Base-by-base conservation (phyloP, 2,329 filamentous ascomycete species). In the Rutstroemia sp. region DNA sequence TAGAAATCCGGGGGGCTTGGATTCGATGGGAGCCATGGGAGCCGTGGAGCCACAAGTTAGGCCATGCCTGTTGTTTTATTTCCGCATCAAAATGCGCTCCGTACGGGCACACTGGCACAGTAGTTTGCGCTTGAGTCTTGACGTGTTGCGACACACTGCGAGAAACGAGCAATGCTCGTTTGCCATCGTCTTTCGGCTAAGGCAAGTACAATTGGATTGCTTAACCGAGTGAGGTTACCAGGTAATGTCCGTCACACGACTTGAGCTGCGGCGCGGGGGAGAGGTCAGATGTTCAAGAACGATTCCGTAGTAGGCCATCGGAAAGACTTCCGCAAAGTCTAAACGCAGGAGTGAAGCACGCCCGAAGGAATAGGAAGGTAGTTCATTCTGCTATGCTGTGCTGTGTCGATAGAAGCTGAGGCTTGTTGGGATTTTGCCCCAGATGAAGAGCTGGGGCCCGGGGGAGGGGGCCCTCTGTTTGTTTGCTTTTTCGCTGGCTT, bases 241-340 rank as follows among this genome's bases (percentile, higher is more conserved):
- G 10, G 30, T 14, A 38, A 16, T 49, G 52, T 27, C 14, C 27
- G 52, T 54, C 34, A 42, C 52, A 54, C 52, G 23, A 42, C 52
- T 21, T 49, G 16, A 5, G 47, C 19, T 30, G 41, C 37, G 52
- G 34, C 42, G 34, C 42, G 38, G 52, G 37, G 52, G 38, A 44
- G 52, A 50, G 52, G 52, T 55, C 52, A 55, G 52, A 55, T 55
- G 52, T 50, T 50, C 52, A 55, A 5, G 30, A 54, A 50, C 46
- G 52, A n/a, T 55, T 38, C 52, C 52, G 46, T 44, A 44, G 46
- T 55, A 39, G 52, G 45, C 39, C 16, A 34, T 55, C 52, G 52
- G 52, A 50, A 55, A 38, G 23, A 3, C 12, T 37, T 55, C 46
- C 52, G 52, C 52, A 39, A 50, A 19, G 18, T 53, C 18, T 37